Evolutionary conservation across 2,329 filamentous ascomycete species (phyloP).

Genomic region (Trichoderma oligosporum): DNA sequence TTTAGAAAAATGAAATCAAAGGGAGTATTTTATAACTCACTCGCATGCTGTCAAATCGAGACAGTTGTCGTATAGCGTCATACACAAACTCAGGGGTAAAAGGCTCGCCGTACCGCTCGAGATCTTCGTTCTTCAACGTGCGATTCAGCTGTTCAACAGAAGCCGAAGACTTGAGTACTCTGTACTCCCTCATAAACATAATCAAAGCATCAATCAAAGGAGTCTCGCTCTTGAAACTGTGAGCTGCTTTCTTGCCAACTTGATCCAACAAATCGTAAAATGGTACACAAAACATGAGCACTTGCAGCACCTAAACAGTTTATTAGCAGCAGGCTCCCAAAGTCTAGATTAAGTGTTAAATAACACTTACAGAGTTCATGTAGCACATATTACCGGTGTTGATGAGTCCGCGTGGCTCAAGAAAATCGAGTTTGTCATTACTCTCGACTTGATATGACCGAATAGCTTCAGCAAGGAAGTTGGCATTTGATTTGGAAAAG

Average conservation of each 20-base stretch:
- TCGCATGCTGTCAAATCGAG: conserved; percentile 88
- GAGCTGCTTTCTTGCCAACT: conserved; percentile 73
- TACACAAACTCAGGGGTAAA: conserved; percentile 96
- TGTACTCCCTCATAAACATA: conserved; percentile 92
- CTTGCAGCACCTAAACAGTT: conserved; percentile 74
- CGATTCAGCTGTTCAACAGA: conserved; percentile 70
- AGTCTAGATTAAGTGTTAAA: neutral
- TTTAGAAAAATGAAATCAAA: no score
- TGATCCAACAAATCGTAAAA: conserved; percentile 94
- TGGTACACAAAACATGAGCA: conserved; percentile 86
- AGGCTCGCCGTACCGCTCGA: conserved; percentile 85
- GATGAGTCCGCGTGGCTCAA: conserved; percentile 88
- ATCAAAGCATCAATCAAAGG: conserved; percentile 95
- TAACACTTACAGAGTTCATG: conserved; percentile 92
- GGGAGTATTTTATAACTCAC: conserved; percentile 46
- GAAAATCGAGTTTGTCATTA: conserved; percentile 67
- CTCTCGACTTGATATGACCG: conserved; percentile 65
- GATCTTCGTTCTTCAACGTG: conserved; percentile 73
- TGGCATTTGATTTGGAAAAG: conserved; percentile 47
- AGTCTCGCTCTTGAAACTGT: conserved; percentile 94
- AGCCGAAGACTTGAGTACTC: conserved; percentile 73
- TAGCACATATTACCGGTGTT: conserved; percentile 99
- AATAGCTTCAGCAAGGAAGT: conserved; percentile 72
- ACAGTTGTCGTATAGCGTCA: conserved; percentile 79
- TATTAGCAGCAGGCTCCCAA: conserved; percentile 32